phyloP scores from a whole-genome alignment of 192 early-diverging fungal species.

The Backusella luteola region DNA sequence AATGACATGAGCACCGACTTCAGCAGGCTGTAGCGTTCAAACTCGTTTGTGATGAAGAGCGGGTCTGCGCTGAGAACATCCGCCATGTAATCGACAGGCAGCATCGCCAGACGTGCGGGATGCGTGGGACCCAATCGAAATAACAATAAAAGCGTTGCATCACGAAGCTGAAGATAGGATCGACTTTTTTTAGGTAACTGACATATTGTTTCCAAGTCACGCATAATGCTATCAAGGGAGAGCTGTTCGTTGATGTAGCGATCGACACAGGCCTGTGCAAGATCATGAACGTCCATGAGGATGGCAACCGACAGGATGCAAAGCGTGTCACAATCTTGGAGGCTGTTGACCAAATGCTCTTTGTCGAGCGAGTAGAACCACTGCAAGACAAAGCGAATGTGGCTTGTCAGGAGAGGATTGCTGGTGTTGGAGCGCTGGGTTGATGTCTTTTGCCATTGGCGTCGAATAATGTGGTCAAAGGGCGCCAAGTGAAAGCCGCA shows the following conservation, averaged over 20 bases:
- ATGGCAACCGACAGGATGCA: constrained; percentile 25
- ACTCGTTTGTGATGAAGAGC: constrained; percentile 30
- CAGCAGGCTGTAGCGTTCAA: constrained; percentile 28
- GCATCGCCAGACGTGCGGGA: constrained; percentile 11
- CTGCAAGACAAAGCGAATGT: constrained; percentile 27
- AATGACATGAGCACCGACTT: constrained; percentile 21
- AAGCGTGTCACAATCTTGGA: constrained; percentile 25
- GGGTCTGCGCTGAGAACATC: constrained; percentile 35
- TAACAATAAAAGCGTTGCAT: constrained; percentile 27
- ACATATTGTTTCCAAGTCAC: constrained; percentile 29
- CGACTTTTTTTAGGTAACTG: constrained; percentile 23
- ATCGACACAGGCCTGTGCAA: constrained; percentile 21
- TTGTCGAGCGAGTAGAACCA: constrained; percentile 29
- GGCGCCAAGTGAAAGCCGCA: constrained; percentile 29
- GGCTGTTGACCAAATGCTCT: neutral
- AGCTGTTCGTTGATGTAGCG: constrained; percentile 23
- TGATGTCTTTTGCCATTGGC: constrained; percentile 21
- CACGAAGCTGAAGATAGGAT: constrained; percentile 29
- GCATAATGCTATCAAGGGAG: constrained; percentile 18
- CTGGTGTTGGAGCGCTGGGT: neutral
- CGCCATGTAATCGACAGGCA: constrained; percentile 34
- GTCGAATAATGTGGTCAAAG: constrained; percentile 23
- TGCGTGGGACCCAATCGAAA: constrained; percentile 29
- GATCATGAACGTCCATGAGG: constrained; percentile 27
- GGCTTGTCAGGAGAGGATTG: constrained; percentile 22